Conservation (phyloP, 352 stramenopile species). For the Proteromonas lacertae region DNA sequence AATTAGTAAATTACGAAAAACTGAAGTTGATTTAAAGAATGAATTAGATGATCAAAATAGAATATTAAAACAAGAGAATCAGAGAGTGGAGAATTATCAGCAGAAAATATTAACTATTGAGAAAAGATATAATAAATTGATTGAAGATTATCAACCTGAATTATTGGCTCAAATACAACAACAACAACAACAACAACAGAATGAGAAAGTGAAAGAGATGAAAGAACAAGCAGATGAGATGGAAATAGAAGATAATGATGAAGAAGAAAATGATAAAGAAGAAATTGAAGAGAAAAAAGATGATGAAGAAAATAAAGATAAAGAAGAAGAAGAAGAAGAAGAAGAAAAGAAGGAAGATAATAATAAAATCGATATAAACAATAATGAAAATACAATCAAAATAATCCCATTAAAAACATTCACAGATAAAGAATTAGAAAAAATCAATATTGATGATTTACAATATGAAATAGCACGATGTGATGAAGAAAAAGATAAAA, state of each 20-base stretch:
- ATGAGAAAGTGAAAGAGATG: neutral
- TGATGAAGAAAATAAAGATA: no score
- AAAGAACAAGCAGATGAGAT: neutral
- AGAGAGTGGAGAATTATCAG: neutral
- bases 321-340: neutral
- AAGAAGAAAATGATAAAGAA: neutral
- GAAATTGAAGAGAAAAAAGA: conserved; percentile 22
- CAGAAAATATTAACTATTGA: neutral
- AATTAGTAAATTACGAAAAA: neutral
- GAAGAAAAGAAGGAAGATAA: neutral
- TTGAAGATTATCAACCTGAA: neutral
- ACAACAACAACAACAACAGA: neutral
- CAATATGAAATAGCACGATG: conserved; percentile 12
- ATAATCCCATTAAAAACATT: conserved; percentile 3
- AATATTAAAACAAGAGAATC: neutral
- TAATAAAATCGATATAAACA: neutral
- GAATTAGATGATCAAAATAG: no score
- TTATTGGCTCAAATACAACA: no score
- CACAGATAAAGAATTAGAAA: neutral
- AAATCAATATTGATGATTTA: conserved; percentile 7
- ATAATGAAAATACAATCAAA: neutral
- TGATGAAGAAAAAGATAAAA: conserved; percentile 11
- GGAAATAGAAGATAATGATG: neutral
- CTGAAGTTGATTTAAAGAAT: neutral
- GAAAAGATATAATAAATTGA: neutral